Conservation (phyloP, 345 rosid genomes). For the Hibiscus mutabilis region DNA sequence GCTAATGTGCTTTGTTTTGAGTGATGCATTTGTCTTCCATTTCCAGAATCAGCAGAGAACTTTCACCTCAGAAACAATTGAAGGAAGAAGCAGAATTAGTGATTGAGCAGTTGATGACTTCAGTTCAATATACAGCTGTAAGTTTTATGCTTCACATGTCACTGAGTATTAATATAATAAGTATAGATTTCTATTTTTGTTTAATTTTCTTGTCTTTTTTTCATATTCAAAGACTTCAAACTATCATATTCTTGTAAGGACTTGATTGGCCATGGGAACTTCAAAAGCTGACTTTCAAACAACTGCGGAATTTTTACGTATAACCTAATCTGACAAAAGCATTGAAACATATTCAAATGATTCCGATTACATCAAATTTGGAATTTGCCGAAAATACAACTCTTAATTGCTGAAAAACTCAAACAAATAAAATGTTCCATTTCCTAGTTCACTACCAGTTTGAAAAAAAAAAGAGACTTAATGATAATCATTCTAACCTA, state of each 20-base stretch:
- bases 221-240: background rate
- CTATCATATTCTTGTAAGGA: conserved; percentile 7
- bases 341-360: background rate
- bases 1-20: conserved; percentile 7
- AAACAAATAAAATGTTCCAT: background rate
- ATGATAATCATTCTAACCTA: background rate
- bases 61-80: conserved; percentile 59
- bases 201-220: background rate
- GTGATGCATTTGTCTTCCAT: background rate
- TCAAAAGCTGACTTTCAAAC: background rate
- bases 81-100: conserved; percentile 56
- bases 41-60: conserved; percentile 58
- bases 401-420: background rate
- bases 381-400: background rate
- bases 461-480: background rate
- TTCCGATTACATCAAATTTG: background rate
- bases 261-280: background rate
- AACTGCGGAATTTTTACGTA: background rate
- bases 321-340: background rate
- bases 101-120: conserved; percentile 54
- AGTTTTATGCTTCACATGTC: conserved; percentile 22
- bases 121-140: conserved; percentile 81
- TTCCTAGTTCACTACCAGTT: background rate
- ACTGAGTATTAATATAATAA: background rate
- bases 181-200: background rate